phyloP scores from a whole-genome alignment of 257 asterid genomes.

The Leonotis leonurus region DNA sequence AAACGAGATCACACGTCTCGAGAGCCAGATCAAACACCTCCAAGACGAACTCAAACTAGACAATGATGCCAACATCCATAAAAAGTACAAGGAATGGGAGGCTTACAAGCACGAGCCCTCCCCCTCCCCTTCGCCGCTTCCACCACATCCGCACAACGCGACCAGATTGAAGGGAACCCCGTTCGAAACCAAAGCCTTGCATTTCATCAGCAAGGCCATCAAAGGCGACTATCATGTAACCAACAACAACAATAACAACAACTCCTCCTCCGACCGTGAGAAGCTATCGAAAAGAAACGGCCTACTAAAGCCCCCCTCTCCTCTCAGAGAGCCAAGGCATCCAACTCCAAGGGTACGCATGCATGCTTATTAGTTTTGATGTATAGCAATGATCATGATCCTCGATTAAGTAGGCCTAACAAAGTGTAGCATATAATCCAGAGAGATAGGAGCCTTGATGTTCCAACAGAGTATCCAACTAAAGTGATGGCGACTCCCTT shows the following conservation, averaged over 20 bases:
- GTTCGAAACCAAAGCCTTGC: constrained; percentile 70
- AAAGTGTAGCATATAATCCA: no score
- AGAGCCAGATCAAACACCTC: constrained; percentile 57
- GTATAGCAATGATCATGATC: no score
- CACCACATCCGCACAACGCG: constrained; percentile 21
- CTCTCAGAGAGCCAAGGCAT: constrained; percentile 48
- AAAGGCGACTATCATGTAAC: constrained; percentile 61
- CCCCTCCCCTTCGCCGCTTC: constrained; percentile 4
- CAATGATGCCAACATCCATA: constrained; percentile 26
- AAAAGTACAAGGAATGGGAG: constrained; percentile 24
- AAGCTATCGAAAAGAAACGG: constrained; percentile 37
- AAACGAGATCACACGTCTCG: constrained; percentile 57
- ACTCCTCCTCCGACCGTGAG: constrained; percentile 28
- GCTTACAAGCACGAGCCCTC: background rate
- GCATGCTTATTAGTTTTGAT: no score
- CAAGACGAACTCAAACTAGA: constrained; percentile 39
- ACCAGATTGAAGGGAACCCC: constrained; percentile 16
- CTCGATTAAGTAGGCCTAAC: no score
- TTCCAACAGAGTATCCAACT: constrained; percentile 21
- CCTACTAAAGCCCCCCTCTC: constrained; percentile 44
- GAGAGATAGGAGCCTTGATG: constrained; percentile 51
- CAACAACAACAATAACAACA: no score
- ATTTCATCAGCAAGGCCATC: constrained; percentile 81
- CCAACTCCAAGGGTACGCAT: constrained; percentile 64
- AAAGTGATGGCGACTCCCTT: constrained; percentile 36